Base-by-base conservation (phyloP, 768 basidiomycete genomes). In the Serendipita sp. region DNA sequence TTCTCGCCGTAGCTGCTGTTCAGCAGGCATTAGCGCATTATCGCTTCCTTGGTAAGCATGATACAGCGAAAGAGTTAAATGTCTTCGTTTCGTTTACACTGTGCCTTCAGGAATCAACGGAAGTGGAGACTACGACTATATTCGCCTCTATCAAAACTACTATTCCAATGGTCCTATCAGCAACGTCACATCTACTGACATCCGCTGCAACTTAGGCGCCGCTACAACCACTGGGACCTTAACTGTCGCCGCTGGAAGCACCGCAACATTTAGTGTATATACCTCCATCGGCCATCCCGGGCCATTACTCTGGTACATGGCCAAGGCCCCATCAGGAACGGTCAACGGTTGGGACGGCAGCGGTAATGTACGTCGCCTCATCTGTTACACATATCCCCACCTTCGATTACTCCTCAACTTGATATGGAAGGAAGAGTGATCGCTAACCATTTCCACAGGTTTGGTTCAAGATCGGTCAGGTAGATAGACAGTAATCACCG, bases 251-350 rank as follows among this genome's bases (percentile, higher is more conserved):
- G 63, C 63, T 53, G 63, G 63, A 15, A 23, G 18, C 27, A 36
- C 45, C 16, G 40, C 40, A 13, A 40, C 40, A 5, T 60, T 66
- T 50, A 62, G 33, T 3, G 50, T 63, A 10, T 34, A 43, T 36
- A 53, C n/a, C 33, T 29, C 34, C 29, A 64, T 66, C 36, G 18
- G 34, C 16, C 65, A 66, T 29, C 65, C 63, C 27, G 65, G 65
- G n/a, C 55, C 55, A 10, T 27, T 60, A 10, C 55, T 60, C 55
- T 60, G 23, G 23, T 60, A 60, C 55, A 60, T 60, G 55, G 55
- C 55, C 10, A 60, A 60, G n/a, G 55, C 55, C 8, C 55, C 55
- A 13, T 16, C 15, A 4, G 40, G 40, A 13, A 31, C 55, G 10
- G 55, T 60, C 11, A 36, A 60, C 55, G 55, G 55, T 27, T 60